A percentile compares a stretch with the other conserved stretches of the same genome.
Conservation (phyloP, 1,284 basidiomycete species). For the Kalmanozyma brasiliensis region DNA sequence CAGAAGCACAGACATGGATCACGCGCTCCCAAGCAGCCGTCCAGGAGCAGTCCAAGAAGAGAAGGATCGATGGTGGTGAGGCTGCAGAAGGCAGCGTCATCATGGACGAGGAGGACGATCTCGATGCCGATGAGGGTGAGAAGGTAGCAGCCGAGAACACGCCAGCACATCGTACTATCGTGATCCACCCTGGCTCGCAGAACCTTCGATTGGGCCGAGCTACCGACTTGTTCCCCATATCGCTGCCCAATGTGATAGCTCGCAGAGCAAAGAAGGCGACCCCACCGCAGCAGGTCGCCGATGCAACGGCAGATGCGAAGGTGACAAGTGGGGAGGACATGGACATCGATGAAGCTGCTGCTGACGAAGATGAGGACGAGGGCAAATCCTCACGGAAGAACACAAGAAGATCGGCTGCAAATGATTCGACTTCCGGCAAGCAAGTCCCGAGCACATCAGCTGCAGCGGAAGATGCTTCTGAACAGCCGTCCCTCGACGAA, state of each 20-base stretch:
- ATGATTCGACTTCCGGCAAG: constrained; percentile 5
- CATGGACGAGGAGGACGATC: constrained; percentile 37
- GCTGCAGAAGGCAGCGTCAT: constrained; percentile 29
- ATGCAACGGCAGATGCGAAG: not conserved
- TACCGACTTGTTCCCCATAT: constrained; percentile 82
- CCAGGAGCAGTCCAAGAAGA: constrained; percentile 30
- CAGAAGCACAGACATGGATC: constrained; percentile 65
- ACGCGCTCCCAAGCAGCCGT: constrained; percentile 39
- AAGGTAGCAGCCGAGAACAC: constrained; percentile 40
- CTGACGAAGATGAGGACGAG: constrained; percentile 12
- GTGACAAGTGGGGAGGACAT: not conserved
- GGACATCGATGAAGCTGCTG: constrained; percentile 22
- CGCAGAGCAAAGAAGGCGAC: constrained; percentile 47
- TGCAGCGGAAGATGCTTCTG: not conserved
- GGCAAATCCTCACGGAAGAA: constrained; percentile 18
- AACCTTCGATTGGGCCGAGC: constrained; percentile 87
- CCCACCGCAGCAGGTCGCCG: not conserved
- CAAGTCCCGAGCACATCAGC: constrained; percentile 10
- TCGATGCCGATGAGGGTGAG: constrained; percentile 38
- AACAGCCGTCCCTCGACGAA: constrained; percentile 20
- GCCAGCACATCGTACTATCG: constrained; percentile 71
- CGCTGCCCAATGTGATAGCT: constrained; percentile 82
- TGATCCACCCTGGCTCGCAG: constrained; percentile 93
- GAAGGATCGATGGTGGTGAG: constrained; percentile 24
- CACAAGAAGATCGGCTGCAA: constrained; percentile 19